Conservation (phyloP, 805 yeast genomes). For the Zygosaccharomyces siamensis region DNA sequence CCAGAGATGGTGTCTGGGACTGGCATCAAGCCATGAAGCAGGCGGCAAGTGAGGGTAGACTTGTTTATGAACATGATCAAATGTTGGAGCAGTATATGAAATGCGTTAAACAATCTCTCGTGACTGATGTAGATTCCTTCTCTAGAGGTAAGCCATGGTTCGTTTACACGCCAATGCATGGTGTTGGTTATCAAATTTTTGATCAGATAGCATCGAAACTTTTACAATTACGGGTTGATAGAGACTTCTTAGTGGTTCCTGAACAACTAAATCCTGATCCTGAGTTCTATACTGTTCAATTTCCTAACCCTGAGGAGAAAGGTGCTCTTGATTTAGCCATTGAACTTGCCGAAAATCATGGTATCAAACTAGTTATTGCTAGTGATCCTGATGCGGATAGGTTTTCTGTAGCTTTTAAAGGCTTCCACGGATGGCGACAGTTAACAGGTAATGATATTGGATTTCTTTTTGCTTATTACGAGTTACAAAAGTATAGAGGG, state of each 20-base stretch:
- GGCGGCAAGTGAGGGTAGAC: constrained; percentile 21
- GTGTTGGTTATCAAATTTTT: constrained; percentile 75
- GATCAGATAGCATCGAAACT: constrained; percentile 31
- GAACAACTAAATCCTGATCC: constrained; percentile 80
- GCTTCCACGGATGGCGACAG: constrained; percentile 57
- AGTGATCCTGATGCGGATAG: constrained; percentile 98
- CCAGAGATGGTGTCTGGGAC: constrained; percentile 54
- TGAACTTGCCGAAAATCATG: constrained; percentile 43
- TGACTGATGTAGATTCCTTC: constrained; percentile 14
- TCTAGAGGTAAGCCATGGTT: constrained; percentile 37
- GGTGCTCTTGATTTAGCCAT: constrained; percentile 83
- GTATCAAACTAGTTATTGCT: constrained; percentile 61
- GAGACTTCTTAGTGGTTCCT: constrained; percentile 41
- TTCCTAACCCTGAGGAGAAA: constrained; percentile 94
- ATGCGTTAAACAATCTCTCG: constrained; percentile 33
- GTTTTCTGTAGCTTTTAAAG: constrained; percentile 70
- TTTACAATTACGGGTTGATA: constrained; percentile 36
- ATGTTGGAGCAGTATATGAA: constrained; percentile 41
- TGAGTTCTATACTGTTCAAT: constrained; percentile 73
- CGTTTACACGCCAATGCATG: constrained; percentile 94
- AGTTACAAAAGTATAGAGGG: constrained; percentile 37
- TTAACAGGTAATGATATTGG: constrained; percentile 92
- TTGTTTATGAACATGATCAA: constrained; percentile 42
- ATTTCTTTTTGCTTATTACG: constrained; percentile 66
- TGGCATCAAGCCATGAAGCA: constrained; percentile 36